Base-by-base conservation (phyloP, 176 grass and related monocot genomes). In the Ensete ventricosum region DNA sequence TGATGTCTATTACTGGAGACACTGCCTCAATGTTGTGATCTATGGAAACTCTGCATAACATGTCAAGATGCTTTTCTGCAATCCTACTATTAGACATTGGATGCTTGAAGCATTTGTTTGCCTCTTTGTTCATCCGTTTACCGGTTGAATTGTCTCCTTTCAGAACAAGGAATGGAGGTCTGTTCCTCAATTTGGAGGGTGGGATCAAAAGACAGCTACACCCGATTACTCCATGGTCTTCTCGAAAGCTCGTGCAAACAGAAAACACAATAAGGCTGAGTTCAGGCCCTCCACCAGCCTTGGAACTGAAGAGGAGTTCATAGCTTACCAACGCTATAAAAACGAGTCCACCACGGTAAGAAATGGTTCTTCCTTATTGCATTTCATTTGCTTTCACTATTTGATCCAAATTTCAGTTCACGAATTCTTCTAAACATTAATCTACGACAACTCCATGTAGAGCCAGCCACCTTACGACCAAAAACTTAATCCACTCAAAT, bases 171-270 rank as follows among this genome's bases (percentile, higher is more conserved):
- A 34, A 8, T 68, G 65, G 65, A 68, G 14, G 27, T 14, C 65
- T 34, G 27, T 68, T 34, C 65, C 65, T 68, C 12, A 68, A 16
- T 68, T 68, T 34, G 65, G 65, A 24, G 65, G 65, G 16, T 68
- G 65, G 65, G 65, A 68, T 68, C 65, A 48, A 34, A 49, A 49
- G 65, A 49, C 13, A 16, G 65, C 26, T 5, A 24, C 65, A 9
- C 13, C 25, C 1, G 16, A 49, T 8, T 68, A 68, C 14, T 68
- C 65, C 5, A 68, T 68, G 25, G 65, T 68, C 26, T 68, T 68
- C 29, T 68, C 65, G 8, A 21, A 34, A 68, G 65, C 65, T 68
- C 65, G 65, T 9, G 65, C 65, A 4, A 49, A 68, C 29, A 68
- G 14, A 24, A 68, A 68, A 14, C 25, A 34, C 26, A 27, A 68